phyloP scores from a whole-genome alignment of 208 protist species.

The Angomonas deanei region DNA sequence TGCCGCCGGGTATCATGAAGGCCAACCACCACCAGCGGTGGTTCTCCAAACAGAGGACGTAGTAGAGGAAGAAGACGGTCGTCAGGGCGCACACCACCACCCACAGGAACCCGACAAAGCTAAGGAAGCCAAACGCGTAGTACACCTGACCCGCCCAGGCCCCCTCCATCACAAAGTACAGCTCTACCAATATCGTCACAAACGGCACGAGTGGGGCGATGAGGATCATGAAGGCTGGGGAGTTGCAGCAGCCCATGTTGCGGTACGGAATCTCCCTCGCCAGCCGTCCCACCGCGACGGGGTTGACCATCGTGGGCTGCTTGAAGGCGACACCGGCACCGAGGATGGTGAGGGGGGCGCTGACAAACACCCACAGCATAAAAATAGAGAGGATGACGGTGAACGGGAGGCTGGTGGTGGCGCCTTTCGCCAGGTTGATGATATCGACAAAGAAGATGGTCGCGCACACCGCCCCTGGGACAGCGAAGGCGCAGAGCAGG shows the following conservation, averaged over 20 bases:
- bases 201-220: constrained; percentile 93
- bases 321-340: constrained; percentile 95
- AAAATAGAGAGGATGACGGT: constrained; percentile 50
- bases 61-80: constrained; percentile 97
- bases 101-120: constrained; percentile 95
- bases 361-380: constrained; percentile 89
- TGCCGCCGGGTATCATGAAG: constrained; percentile 88
- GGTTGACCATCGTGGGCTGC: constrained; percentile 69
- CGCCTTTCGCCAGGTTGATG: constrained; percentile 48
- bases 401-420: constrained; percentile 64
- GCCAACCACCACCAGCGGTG: constrained; percentile 98
- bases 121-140: constrained; percentile 98
- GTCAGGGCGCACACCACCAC: constrained; percentile 93
- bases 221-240: constrained; percentile 35
- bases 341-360: constrained; percentile 93
- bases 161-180: constrained; percentile 97
- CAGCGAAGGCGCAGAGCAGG: constrained; percentile 56
- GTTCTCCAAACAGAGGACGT: constrained; percentile 96
- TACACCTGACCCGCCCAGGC: constrained; percentile 95
- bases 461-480: constrained; percentile 56
- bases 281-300: constrained; percentile 92
- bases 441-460: constrained; percentile 66
- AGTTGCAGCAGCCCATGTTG: constrained; percentile 70
- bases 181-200: constrained; percentile 96
- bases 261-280: constrained; percentile 91